phyloP scores from a whole-genome alignment of 148 eudicot genomes.

The Rhododendron simsii region DNA sequence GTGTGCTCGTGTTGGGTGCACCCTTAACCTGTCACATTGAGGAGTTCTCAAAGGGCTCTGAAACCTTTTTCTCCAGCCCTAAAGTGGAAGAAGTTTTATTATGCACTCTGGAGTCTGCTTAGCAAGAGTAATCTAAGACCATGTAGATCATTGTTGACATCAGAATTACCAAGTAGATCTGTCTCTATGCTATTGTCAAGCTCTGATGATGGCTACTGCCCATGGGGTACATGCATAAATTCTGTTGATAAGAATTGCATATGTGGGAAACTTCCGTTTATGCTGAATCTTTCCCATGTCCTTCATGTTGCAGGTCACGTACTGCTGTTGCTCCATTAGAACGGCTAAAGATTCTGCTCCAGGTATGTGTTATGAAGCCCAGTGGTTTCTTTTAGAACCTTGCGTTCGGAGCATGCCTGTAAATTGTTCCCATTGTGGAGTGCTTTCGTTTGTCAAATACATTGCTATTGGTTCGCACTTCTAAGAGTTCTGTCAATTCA shows the following conservation, averaged over 20 bases:
- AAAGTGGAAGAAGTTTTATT: background rate
- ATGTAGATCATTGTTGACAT: background rate
- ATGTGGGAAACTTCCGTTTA: background rate
- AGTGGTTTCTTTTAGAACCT: slow-evolving; percentile 1
- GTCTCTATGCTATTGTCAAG: background rate
- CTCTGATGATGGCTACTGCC: background rate
- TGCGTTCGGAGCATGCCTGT: background rate
- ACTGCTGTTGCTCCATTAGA: slow-evolving; percentile 93
- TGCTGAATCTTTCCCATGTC: slow-evolving; percentile 7
- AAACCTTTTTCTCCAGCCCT: background rate
- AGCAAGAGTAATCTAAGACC: background rate
- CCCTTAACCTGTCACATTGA: background rate
- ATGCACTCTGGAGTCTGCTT: background rate
- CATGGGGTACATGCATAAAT: background rate
- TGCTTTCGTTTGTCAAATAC: background rate
- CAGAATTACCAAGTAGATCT: background rate
- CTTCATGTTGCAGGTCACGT: slow-evolving; percentile 56
- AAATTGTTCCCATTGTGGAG: background rate
- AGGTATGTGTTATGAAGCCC: slow-evolving; percentile 37
- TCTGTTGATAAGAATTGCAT: background rate
- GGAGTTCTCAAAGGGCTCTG: background rate
- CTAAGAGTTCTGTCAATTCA: background rate
- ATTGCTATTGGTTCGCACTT: background rate
- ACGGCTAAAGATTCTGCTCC: slow-evolving; percentile 77
- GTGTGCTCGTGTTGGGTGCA: background rate